These are phyloP conservation scores for Erodium maritimum DNA, from an alignment of 345 rosid genomes.

Conservation along the genomic window DNA sequence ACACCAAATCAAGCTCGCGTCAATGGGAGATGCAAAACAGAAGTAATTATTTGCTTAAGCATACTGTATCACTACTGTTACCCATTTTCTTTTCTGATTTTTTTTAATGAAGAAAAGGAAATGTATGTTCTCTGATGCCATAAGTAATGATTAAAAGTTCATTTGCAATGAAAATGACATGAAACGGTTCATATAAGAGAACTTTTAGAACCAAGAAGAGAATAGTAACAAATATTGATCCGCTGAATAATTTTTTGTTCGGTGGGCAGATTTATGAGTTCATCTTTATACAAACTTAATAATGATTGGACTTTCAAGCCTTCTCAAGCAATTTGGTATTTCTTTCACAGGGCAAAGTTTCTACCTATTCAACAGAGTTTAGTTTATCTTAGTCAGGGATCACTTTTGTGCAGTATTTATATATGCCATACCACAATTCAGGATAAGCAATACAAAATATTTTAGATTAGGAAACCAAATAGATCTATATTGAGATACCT, in stretches of 20 bases:
- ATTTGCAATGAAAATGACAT: background rate
- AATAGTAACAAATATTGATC: background rate
- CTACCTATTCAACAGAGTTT: background rate
- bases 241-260: background rate
- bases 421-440: no score
- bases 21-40: background rate
- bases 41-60: background rate
- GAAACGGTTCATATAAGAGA: background rate
- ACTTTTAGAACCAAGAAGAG: background rate
- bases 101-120: no score
- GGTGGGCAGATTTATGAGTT: background rate
- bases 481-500: constrained; percentile 27
- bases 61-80: no score
- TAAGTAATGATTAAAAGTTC: background rate
- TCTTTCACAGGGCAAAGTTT: background rate
- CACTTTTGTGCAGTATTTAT: constrained; percentile 1
- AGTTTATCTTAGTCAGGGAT: background rate
- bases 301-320: background rate
- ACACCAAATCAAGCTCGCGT: background rate
- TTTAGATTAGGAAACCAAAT: background rate
- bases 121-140: no score
- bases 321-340: background rate
- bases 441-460: no score
- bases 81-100: no score
- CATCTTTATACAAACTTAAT: background rate